Evolutionary conservation across 352 stramenopile genomes (phyloP), one percentile per base, ranked within the genome.

Genomic region (Plasmopara halstedii): DNA sequence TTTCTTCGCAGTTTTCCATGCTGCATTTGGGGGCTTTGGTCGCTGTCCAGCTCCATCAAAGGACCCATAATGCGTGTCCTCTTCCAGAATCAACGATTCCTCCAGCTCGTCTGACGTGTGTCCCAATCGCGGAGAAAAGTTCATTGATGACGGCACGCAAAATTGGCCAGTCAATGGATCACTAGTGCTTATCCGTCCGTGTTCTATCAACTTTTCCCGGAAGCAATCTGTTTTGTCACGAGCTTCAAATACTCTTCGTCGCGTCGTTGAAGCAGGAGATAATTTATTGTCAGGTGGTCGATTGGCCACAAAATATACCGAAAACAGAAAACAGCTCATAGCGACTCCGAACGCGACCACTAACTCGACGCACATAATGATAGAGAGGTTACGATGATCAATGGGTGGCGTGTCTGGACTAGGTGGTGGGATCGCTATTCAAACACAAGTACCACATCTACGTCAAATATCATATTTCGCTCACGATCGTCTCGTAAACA

Each of bases 301-400:
- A 59, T 90, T 93, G 4, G 67, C 81, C 22, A 93, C 79, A 57
- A 93, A 93, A 52, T 93, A 93, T 8, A 93, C 78, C 1, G 82
- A 93, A 49, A 93, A 88, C 22, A 91, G 62, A 26, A 93, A 79
- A 42, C 82, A 93, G 9, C 76, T 70, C 36, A 93, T 64, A 13
- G 82, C 82, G 9, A 93, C 82, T 26, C 56, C 74, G 34, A 93
- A 87, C 14, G 82, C 82, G 26, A 93, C 82, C 13, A 91, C 67
- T 17, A 93, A 58, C 39, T 93, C 82, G 31, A 93, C 66, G 47
- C 73, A 88, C 82, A 93, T 93, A 57, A 93, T 86, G 25, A 88
- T 64, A 9, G 81, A 83, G 37, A 93, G 64, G 58, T 88, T 86
- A 41, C 69, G 73, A 49, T 88, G 82, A 44, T 93, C 77, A 42